Percentiles rank a stretch among this genome's conserved stretches.
These are phyloP conservation scores for Talaromyces sp. DNA, from an alignment of 2,329 filamentous ascomycete genomes.

Conservation along the genomic window DNA sequence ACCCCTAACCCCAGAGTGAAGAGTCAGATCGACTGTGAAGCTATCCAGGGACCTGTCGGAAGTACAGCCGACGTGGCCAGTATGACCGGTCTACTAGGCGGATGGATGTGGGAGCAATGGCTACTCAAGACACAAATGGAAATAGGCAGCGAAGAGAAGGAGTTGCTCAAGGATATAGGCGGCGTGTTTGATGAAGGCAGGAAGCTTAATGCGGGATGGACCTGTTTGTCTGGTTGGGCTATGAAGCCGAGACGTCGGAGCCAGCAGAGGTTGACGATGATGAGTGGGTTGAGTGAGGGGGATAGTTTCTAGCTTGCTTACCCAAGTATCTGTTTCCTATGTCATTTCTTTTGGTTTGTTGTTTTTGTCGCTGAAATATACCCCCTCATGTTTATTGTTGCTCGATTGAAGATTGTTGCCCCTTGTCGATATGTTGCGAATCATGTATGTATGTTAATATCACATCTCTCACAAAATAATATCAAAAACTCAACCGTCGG, in stretches of 20 bases:
- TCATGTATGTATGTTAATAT: not conserved
- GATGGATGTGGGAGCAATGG: slow-evolving; percentile 96
- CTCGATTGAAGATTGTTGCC: not conserved
- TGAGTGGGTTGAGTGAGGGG: slow-evolving; percentile 9
- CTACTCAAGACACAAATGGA: slow-evolving; percentile 83
- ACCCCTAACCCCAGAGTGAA: slow-evolving; percentile 39
- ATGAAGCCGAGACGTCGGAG: slow-evolving; percentile 47
- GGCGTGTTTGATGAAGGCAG: slow-evolving; percentile 61
- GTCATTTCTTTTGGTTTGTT: not conserved
- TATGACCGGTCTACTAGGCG: slow-evolving; percentile 77
- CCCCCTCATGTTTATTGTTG: slow-evolving; percentile 7
- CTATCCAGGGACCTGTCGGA: slow-evolving; percentile 56
- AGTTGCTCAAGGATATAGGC: slow-evolving; percentile 56
- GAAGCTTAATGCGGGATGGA: slow-evolving; percentile 59
- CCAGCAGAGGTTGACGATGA: not conserved
- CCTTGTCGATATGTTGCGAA: not conserved
- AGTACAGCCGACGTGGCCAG: slow-evolving; percentile 70
- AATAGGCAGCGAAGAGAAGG: slow-evolving; percentile 65
- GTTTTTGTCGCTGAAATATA: slow-evolving; percentile 12
- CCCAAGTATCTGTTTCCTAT: not conserved
- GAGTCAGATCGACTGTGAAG: slow-evolving; percentile 55
- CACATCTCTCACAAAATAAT: slow-evolving; percentile 2
- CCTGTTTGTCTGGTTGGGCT: slow-evolving; percentile 60
- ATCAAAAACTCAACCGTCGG: not conserved
- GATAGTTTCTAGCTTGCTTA: slow-evolving; percentile 4